A percentile compares a stretch with the other conserved stretches of the same genome.
phyloP scores from a whole-genome alignment of 352 stramenopile species.

The Phytopythium delawarense region DNA sequence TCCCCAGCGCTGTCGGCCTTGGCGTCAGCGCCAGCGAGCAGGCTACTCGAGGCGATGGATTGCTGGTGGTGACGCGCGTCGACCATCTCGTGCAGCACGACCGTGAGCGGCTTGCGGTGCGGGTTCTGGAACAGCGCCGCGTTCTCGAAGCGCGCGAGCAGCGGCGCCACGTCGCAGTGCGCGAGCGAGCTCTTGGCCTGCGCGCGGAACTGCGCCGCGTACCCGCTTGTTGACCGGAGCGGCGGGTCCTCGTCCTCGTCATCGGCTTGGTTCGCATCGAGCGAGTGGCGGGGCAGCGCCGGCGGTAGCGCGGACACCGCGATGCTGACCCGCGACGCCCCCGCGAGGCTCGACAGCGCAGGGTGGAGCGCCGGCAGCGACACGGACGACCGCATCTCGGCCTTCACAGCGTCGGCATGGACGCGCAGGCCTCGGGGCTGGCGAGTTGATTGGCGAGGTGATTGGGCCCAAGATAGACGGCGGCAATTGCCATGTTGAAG shows the following conservation, averaged over 20 bases:
- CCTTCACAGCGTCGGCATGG: too few relatives aligned
- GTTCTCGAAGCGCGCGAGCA: slow-evolving; percentile 34
- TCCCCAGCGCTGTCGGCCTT: background rate
- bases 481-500: background rate
- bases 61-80: slow-evolving; percentile 1
- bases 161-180: slow-evolving; percentile 18
- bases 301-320: background rate
- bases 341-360: background rate
- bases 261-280: background rate
- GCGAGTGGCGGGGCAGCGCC: background rate
- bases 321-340: too few relatives aligned
- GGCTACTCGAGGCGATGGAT: background rate
- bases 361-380: slow-evolving; percentile 1
- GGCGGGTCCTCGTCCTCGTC: background rate
- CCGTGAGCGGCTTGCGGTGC: slow-evolving; percentile 26
- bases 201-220: slow-evolving; percentile 20
- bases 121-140: slow-evolving; percentile 26
- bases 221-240: background rate
- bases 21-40: background rate
- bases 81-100: slow-evolving; percentile 26
- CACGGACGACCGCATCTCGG: background rate
- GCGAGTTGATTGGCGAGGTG: background rate
- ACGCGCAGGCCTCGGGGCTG: too few relatives aligned
- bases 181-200: slow-evolving; percentile 32
- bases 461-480: background rate